These are phyloP conservation scores for Ceratocystis destructans DNA, from an alignment of 2,329 filamentous ascomycete species.

Conservation along the genomic window DNA sequence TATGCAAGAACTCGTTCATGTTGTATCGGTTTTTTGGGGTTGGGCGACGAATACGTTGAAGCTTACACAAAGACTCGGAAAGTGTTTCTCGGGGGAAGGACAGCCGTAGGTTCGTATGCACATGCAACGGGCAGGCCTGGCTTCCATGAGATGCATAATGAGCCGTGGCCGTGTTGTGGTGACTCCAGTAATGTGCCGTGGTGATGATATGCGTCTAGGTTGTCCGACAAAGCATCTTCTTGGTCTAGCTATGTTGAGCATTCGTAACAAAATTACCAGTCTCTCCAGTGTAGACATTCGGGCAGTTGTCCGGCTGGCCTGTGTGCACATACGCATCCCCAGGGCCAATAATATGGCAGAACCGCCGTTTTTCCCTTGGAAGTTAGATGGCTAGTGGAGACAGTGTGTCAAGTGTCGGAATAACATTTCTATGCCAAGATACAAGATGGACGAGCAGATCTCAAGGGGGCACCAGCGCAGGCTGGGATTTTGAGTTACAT, in stretches of 20 bases:
- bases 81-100: conserved; percentile 26
- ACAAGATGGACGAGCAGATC: conserved; percentile 28
- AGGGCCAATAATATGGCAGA: conserved; percentile 21
- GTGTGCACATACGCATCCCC: conserved; percentile 31
- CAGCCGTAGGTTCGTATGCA: conserved; percentile 27
- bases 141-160: conserved; percentile 22
- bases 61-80: conserved; percentile 30
- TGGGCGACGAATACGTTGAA: conserved; percentile 28
- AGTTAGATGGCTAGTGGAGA: not conserved
- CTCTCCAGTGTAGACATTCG: conserved; percentile 26
- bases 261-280: conserved; percentile 27
- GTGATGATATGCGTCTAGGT: not conserved
- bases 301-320: conserved; percentile 26
- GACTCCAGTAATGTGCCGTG: too few species aligned
- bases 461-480: conserved; percentile 28
- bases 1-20: conserved; percentile 26
- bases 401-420: conserved; percentile 8
- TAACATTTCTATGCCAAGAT: conserved; percentile 25
- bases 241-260: too few species aligned
- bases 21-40: conserved; percentile 26
- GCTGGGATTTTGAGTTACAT: conserved; percentile 21
- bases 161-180: not conserved
- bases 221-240: not conserved
- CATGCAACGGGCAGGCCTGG: conserved; percentile 23
- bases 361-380: not conserved